Evolutionary conservation across 345 rosid genomes (phyloP).

Genomic region (Eucalyptus sideroxylon): DNA sequence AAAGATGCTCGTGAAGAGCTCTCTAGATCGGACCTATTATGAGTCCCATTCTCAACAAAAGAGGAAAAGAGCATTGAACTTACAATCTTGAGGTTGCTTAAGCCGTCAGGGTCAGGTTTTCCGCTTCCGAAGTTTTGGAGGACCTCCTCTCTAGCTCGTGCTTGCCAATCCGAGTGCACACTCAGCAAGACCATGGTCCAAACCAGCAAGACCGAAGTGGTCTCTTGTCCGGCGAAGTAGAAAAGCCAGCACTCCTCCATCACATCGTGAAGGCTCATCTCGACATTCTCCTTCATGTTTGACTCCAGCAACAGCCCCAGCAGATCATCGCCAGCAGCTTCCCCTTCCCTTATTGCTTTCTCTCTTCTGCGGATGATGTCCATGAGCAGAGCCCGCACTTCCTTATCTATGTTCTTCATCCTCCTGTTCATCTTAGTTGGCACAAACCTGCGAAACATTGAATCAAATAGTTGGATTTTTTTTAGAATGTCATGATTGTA

Average conservation of each 20-base stretch:
- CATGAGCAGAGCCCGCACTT: background rate
- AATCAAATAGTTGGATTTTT: background rate
- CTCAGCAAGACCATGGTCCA: slow-evolving; percentile 46
- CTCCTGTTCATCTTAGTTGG: background rate
- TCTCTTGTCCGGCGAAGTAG: slow-evolving; percentile 61
- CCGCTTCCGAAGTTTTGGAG: slow-evolving; percentile 11
- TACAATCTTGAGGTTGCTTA: slow-evolving; percentile 17
- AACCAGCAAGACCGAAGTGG: slow-evolving; percentile 33
- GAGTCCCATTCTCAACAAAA: background rate
- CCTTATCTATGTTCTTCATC: background rate
- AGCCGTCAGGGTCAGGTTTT: slow-evolving; percentile 21
- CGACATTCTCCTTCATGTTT: background rate
- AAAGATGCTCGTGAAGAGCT: too few relatives aligned
- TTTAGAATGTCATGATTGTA: background rate
- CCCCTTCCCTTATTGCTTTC: background rate
- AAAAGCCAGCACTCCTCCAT: slow-evolving; percentile 32
- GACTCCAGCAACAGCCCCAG: background rate
- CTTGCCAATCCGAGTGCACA: slow-evolving; percentile 47
- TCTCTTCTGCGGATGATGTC: background rate
- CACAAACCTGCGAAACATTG: background rate
- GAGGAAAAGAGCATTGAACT: background rate
- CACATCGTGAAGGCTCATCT: background rate
- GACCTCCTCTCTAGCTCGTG: slow-evolving; percentile 38
- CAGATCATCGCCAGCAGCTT: background rate
- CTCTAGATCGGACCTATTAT: background rate